Base-by-base conservation (phyloP, 768 basidiomycete genomes). In the Boletales sp. region DNA sequence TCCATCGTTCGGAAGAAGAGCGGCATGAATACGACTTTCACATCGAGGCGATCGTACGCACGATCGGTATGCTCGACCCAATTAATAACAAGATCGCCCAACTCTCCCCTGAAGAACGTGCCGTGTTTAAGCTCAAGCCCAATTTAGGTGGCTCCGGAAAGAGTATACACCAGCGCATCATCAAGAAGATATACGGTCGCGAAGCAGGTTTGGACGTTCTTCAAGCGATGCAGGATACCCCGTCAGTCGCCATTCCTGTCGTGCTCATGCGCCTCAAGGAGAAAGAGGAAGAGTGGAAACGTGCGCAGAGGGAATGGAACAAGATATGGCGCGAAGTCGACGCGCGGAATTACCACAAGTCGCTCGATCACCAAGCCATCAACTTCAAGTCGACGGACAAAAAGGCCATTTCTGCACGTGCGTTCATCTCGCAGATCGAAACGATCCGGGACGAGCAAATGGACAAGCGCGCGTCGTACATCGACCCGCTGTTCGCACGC, bases 21-120 rank as follows among this genome's bases (percentile, higher is more conserved):
- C 84, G 97, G 7, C 97, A 99, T 66, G 95, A 97, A 68, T 99
- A 97, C 66, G 95, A 97, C 66, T 98, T 97, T 73, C 93, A 98
- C 66, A 90, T 98, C 60, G 95, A 98, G 63, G 94, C 94, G 8
- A 87, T 97, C 60, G 79, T 84, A 10, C 86, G 94, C 45, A 97
- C 95, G 5, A 94, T 98, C 58, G 75, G 81, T 8, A 77, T 92
- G 60, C 83, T 99, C 21, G 97, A 98, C 56, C 94, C 97, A 1
- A 84, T 97, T 54, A 86, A 86, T 59, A 84, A 84, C 67, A 91
- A 94, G 68, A 90, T 98, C 56, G 75, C 79, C 8, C 82, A 83
- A 54, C 83, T 97, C 69, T 76, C 72, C 40, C 74, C 75, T 0
- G 92, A 94, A 43, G 97, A 98, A 50, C 79, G 89, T 29, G 74